Conservation (phyloP, 345 rosid species). For the Raphanus raphanistrum region DNA sequence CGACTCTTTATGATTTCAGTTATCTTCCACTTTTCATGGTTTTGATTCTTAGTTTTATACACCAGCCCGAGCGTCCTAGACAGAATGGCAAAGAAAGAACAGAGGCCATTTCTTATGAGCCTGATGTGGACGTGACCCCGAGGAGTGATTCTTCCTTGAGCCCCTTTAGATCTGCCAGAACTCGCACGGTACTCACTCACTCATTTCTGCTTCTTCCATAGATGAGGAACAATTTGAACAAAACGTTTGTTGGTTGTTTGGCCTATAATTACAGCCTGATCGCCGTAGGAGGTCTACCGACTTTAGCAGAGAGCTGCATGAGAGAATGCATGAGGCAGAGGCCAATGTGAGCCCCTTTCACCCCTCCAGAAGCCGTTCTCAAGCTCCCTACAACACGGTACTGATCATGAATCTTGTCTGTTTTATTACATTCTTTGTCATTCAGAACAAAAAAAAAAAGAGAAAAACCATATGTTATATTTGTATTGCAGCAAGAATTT, state of each 20-base stretch:
- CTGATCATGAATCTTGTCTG: not conserved
- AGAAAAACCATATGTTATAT: not conserved
- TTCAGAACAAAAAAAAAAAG: not conserved
- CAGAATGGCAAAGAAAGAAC: constrained; percentile 19
- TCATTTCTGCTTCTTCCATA: not conserved
- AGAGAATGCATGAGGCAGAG: constrained; percentile 30
- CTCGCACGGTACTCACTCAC: constrained; percentile 28
- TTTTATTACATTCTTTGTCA: not conserved
- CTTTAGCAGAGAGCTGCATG: constrained; percentile 26
- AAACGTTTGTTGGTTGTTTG: not conserved
- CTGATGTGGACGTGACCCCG: constrained; percentile 31
- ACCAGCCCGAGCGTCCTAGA: constrained; percentile 30
- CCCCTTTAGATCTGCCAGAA: constrained; percentile 33
- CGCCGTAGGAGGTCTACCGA: constrained; percentile 34
- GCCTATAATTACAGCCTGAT: constrained; percentile 29
- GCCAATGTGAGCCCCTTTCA: constrained; percentile 40
- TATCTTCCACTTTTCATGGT: not conserved
- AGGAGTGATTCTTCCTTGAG: constrained; percentile 18
- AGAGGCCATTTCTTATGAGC: constrained; percentile 16
- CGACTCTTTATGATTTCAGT: not conserved
- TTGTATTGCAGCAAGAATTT: constrained; percentile 21
- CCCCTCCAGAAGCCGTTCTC: constrained; percentile 38
- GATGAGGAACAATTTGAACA: not conserved
- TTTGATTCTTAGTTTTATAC: not conserved
- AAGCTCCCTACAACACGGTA: constrained; percentile 33